A percentile compares a stretch with the other conserved stretches of the same genome.
Evolutionary conservation across 345 rosid species (phyloP).

Genomic region (thale cress (Arabidopsis thaliana)): TAIR10.1 NC_003076.8:23000501-23001000

Average conservation of each 20-base stretch:
- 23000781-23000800: background rate
- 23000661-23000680: too few relatives aligned
- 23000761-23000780: background rate
- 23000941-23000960: conserved; percentile 25
- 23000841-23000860: too few relatives aligned
- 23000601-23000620: too few relatives aligned
- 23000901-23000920: background rate
- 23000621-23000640: too few relatives aligned
- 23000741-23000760: too few relatives aligned
- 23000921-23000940: background rate
- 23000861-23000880: background rate
- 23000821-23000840: too few relatives aligned
- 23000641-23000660: too few relatives aligned
- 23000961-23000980: conserved; percentile 41
- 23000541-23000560: background rate
- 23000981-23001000: conserved; percentile 30
- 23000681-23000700: too few relatives aligned
- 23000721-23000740: too few relatives aligned
- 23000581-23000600: too few relatives aligned
- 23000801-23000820: background rate
- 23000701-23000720: too few relatives aligned
- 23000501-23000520: background rate
- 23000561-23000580: too few relatives aligned
- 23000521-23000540: conserved; percentile 1
- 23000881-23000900: background rate